Conservation (phyloP, 805 yeast genomes). For the Cyberlindnera maritima region DNA sequence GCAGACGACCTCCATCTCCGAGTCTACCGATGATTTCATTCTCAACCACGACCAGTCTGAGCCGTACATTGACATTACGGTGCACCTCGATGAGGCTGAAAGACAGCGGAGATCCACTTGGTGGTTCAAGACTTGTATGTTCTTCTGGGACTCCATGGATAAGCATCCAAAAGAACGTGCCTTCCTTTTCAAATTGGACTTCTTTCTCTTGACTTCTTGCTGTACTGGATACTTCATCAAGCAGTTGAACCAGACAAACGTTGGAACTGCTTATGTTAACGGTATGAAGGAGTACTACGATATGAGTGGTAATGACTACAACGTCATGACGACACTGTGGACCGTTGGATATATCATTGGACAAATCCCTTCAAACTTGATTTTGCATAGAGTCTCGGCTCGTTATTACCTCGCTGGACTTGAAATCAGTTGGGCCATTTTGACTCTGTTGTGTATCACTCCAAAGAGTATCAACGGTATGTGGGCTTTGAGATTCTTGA, state of each 20-base stretch:
- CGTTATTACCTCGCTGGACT: conserved; percentile 42
- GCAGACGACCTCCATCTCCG: no score
- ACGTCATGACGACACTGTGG: conserved; percentile 42
- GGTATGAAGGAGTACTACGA: conserved; percentile 44
- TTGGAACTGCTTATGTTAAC: conserved; percentile 45
- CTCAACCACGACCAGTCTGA: conserved; percentile 4
- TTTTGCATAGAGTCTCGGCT: conserved; percentile 41
- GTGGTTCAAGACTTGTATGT: conserved; percentile 13
- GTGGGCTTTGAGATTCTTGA: conserved; percentile 35
- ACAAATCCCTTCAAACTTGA: conserved; percentile 43
- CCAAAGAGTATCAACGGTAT: conserved; percentile 28
- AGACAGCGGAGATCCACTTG: conserved; percentile 8
- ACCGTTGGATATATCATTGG: conserved; percentile 51
- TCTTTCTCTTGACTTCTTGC: conserved; percentile 38
- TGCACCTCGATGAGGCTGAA: conserved; percentile 12
- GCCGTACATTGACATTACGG: conserved; percentile 19
- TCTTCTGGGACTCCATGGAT: conserved; percentile 32
- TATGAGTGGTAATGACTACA: conserved; percentile 42
- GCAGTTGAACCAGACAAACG: conserved; percentile 40
- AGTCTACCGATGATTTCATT: background rate
- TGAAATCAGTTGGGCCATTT: conserved; percentile 42
- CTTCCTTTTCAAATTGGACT: conserved; percentile 35
- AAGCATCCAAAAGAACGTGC: conserved; percentile 35
- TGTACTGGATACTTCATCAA: conserved; percentile 47
- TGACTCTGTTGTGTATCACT: conserved; percentile 35